Evolutionary conservation across 2,329 filamentous ascomycete genomes (phyloP).

Genomic region (Ophiocordyceps camponoti-saundersi): DNA sequence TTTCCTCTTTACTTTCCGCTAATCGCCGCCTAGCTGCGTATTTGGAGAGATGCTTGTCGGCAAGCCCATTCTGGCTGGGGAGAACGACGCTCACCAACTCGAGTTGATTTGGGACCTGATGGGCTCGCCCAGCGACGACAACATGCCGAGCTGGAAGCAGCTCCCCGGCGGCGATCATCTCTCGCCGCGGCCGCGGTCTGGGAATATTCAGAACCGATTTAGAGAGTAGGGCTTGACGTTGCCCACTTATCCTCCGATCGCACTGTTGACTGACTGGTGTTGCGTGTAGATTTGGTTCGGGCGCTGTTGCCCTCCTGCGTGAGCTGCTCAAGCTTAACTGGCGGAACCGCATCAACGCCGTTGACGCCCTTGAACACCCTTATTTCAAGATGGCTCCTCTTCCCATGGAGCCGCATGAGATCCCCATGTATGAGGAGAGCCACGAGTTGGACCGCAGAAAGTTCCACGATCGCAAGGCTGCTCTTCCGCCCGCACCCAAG

Average conservation of each 20-base stretch:
- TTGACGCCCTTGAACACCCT: constrained; percentile 80
- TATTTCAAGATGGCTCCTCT: constrained; percentile 73
- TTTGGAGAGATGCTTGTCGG: constrained; percentile 95
- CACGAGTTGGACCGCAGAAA: constrained; percentile 92
- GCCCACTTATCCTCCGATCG: not conserved
- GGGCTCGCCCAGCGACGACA: constrained; percentile 75
- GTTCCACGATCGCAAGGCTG: constrained; percentile 71
- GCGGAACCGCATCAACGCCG: constrained; percentile 75
- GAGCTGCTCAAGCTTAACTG: constrained; percentile 82
- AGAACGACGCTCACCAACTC: constrained; percentile 76
- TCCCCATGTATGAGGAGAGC: constrained; percentile 86
- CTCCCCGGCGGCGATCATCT: constrained; percentile 70
- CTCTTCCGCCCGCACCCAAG: constrained; percentile 76
- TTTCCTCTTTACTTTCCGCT: constrained; percentile 3
- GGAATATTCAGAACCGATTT: constrained; percentile 60
- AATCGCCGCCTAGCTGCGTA: constrained; percentile 51
- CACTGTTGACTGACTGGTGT: not conserved
- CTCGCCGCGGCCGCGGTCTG: constrained; percentile 39
- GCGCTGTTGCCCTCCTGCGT: constrained; percentile 61
- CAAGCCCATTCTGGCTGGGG: constrained; percentile 82
- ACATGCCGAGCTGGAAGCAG: constrained; percentile 78
- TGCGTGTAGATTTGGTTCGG: constrained; percentile 38
- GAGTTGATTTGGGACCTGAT: constrained; percentile 89
- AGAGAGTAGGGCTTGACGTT: constrained; percentile 37
- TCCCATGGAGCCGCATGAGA: constrained; percentile 66